Evolutionary conservation across 2,329 filamentous ascomycete genomes (phyloP), one percentile per base, ranked within the genome.

Genomic region (Colletotrichum coccodes): DNA sequence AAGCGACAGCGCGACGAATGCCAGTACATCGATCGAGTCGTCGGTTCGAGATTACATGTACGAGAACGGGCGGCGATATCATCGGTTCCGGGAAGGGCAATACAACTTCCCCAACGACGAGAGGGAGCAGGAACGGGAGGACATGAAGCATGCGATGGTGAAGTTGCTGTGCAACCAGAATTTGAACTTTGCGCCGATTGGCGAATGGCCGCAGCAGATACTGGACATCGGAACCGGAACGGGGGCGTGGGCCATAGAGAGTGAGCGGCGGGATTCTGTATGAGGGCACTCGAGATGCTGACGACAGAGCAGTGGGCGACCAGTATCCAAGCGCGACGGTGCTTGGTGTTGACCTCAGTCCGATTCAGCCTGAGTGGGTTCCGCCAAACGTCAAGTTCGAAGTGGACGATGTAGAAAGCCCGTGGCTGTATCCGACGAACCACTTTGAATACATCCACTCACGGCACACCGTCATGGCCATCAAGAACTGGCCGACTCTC

Each of bases 101-200:
- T 90, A 90, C 72, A 85, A 85, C 62, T 88, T 89, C 57, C 88
- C 88, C 30, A 90, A 89, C 63, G 88, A 90, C 68, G 87, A 89
- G 56, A 78, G 83, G 6, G 88, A 90, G 76, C 87, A 89, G 74
- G 86, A 89, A 71, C 79, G 86, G 42, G 84, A 88, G 71, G 86
- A 89, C 59, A 83, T 89, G 81, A 87, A 86, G 73, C 87, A 88
- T 74, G 79, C 81, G 70, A 85, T 87, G 81, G 77, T 86, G 47
- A 84, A 82, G 74, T 72, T 85, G 64, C 77, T 87, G 18, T 85
- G 83, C 68, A 82, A 82, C 61, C 78, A 82, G 40, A 80, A 80
- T 65, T 77, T 89, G n/a, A 82, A 85, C 73, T 86, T 86, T 73
- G 85, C 86, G 3, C 86, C 86, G 2, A 81, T 88, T 56, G 81